phyloP scores from a whole-genome alignment of 2,329 filamentous ascomycete genomes.

The Apiospora pterosperma region DNA sequence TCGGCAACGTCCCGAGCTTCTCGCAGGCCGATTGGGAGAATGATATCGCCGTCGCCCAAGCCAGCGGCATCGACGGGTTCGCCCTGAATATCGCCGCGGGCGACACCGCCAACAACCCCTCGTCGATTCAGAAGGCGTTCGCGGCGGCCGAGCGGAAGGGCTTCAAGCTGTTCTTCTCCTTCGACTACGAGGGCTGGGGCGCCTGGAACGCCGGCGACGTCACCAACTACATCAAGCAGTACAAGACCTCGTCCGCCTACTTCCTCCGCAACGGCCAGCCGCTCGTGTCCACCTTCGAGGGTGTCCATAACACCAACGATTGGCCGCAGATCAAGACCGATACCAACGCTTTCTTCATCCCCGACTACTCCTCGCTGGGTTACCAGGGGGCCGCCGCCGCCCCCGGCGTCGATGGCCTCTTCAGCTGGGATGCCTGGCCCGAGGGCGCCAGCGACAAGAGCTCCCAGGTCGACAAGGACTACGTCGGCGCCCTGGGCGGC shows the following conservation, averaged over 20 bases:
- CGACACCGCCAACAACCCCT: slow-evolving; percentile 9
- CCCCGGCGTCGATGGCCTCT: slow-evolving; percentile 29
- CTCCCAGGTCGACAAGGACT: slow-evolving; percentile 1
- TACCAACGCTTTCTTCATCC: slow-evolving; percentile 38
- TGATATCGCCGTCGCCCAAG: slow-evolving; percentile 31
- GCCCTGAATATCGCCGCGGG: slow-evolving; percentile 34
- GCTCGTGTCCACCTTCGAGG: slow-evolving; percentile 51
- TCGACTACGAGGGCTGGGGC: slow-evolving; percentile 32
- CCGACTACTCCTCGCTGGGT: slow-evolving; percentile 44
- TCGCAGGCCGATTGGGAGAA: slow-evolving; percentile 11
- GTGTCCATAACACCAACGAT: slow-evolving; percentile 39
- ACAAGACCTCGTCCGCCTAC: slow-evolving; percentile 22
- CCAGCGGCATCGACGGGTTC: slow-evolving; percentile 37
- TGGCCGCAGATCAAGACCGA: slow-evolving; percentile 32
- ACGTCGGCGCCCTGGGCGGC: slow-evolving; percentile 2
- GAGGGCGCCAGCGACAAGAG: background rate
- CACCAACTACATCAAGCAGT: slow-evolving; percentile 21
- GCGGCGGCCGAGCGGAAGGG: slow-evolving; percentile 15
- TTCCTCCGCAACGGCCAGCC: slow-evolving; percentile 27
- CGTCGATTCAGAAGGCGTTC: slow-evolving; percentile 22
- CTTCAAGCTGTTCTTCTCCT: slow-evolving; percentile 38
- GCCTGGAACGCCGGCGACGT: slow-evolving; percentile 24
- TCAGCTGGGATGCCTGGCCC: slow-evolving; percentile 14
- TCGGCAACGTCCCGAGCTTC: slow-evolving; percentile 9
- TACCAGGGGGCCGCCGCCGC: slow-evolving; percentile 15